Percentiles rank a stretch among this genome's conserved stretches.
These are phyloP conservation scores for Carex myosuroides DNA, from an alignment of 176 grass and related monocot genomes.

Conservation along the genomic window DNA sequence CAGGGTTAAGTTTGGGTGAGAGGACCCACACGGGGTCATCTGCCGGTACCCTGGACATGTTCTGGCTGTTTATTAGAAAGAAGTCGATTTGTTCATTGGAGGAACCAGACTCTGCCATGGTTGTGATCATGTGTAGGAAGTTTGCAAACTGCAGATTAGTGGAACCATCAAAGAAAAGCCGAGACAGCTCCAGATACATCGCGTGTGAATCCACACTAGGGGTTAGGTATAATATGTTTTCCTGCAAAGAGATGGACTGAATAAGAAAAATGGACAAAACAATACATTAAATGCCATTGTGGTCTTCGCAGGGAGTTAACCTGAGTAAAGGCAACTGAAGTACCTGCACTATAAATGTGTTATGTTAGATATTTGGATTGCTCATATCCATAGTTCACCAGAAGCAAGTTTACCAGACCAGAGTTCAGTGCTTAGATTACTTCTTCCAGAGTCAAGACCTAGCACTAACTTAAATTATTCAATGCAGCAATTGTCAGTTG, in stretches of 20 bases:
- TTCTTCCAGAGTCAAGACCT: background rate
- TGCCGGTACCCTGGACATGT: slow-evolving; percentile 55
- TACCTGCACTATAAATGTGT: background rate
- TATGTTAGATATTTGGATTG: background rate
- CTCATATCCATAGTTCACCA: background rate
- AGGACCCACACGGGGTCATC: slow-evolving; percentile 70
- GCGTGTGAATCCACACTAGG: slow-evolving; percentile 57
- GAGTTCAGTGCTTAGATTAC: background rate
- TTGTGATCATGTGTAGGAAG: slow-evolving; percentile 85
- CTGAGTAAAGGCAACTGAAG: background rate
- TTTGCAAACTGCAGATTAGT: slow-evolving; percentile 77
- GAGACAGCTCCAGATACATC: slow-evolving; percentile 76
- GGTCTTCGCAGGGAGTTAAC: background rate
- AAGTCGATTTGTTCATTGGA: slow-evolving; percentile 49
- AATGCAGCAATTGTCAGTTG: background rate
- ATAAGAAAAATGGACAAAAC: background rate
- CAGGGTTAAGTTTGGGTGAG: slow-evolving; percentile 27
- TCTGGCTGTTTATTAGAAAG: slow-evolving; percentile 78
- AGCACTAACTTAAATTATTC: background rate
- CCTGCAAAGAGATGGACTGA: slow-evolving; percentile 52
- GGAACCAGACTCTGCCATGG: slow-evolving; percentile 67
- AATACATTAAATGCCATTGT: background rate
- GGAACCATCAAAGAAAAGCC: slow-evolving; percentile 86
- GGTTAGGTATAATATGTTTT: slow-evolving; percentile 51
- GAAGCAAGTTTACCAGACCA: background rate